Evolutionary conservation across 225 moss, liverwort and hornwort genomes (phyloP).

Genomic region (Pleurozium schreberi): DNA sequence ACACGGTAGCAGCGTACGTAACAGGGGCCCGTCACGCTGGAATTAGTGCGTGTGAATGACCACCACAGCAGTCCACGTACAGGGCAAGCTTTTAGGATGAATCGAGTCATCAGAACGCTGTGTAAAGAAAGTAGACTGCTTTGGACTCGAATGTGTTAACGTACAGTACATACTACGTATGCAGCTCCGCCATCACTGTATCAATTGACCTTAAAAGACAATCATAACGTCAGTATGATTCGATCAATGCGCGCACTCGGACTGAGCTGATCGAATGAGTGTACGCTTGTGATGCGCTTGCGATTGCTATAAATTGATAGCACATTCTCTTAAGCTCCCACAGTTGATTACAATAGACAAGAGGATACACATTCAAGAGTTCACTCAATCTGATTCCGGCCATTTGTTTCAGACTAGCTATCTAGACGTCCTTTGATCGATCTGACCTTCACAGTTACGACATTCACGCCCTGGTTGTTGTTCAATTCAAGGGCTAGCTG

Average conservation of each 20-base stretch:
- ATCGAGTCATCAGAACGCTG: background rate
- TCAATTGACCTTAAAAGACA: background rate
- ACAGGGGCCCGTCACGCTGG: no score
- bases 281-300: background rate
- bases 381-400: background rate
- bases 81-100: background rate
- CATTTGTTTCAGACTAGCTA: background rate
- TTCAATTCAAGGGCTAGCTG: background rate
- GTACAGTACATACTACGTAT: background rate
- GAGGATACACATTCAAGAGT: background rate
- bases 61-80: background rate
- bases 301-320: background rate
- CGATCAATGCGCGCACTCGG: background rate
- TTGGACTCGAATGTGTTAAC: background rate
- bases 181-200: background rate
- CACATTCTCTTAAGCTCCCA: background rate
- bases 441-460: background rate
- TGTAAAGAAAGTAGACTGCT: background rate
- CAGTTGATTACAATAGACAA: background rate
- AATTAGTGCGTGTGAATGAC: background rate
- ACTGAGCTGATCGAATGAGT: no score
- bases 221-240: background rate
- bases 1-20: background rate
- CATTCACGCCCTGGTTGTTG: background rate
- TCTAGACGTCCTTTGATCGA: no score